Conservation (phyloP, 163 green algal genomes). For the Scenedesmus sp. region DNA sequence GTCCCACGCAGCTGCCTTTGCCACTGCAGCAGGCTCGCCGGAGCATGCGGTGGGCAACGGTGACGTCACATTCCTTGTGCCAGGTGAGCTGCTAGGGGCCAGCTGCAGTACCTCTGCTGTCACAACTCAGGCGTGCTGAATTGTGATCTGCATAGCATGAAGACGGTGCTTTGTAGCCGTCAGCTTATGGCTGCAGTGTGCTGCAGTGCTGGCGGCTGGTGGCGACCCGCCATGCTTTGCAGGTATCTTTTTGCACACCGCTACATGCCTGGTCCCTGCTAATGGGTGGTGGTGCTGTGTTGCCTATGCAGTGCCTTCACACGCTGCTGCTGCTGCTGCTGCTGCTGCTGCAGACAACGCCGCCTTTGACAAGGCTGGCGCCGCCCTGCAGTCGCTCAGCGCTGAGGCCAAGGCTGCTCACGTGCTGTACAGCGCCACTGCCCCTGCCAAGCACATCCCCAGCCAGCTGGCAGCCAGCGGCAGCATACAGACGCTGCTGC, state of each 20-base stretch:
- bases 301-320: too few species aligned
- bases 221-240: too few species aligned
- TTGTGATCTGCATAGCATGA: not conserved
- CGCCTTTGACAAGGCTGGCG: not conserved
- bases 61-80: not conserved
- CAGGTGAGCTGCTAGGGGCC: not conserved
- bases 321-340: not conserved
- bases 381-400: not conserved
- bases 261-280: too few species aligned
- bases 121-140: not conserved
- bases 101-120: not conserved
- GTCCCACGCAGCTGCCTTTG: not conserved
- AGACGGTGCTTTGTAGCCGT: not conserved
- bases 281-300: not conserved
- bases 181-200: too few species aligned
- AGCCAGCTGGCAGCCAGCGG: not conserved
- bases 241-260: too few species aligned
- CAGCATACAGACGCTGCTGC: slow-evolving; percentile 1
- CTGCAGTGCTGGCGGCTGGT: too few species aligned
- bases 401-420: not conserved
- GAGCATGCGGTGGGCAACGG: not conserved
- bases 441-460: not conserved
- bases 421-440: not conserved
- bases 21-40: not conserved
- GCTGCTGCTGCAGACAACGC: not conserved